phyloP scores from a whole-genome alignment of 2,329 filamentous ascomycete species.

The Exophiala viscosa region DNA sequence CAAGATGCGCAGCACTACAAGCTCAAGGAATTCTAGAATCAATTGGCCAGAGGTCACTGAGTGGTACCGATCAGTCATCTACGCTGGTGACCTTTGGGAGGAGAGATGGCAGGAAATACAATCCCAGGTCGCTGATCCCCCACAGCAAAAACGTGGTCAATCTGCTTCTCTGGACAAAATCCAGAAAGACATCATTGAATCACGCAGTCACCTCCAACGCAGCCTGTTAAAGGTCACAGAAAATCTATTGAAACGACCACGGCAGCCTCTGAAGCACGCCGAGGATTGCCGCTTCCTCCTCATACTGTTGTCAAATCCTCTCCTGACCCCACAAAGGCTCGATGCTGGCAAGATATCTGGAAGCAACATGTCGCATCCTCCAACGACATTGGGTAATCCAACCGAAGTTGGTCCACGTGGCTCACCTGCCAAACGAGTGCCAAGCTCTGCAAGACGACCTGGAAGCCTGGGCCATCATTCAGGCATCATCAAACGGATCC shows the following conservation, averaged over 20 bases:
- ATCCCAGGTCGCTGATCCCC: conserved; percentile 29
- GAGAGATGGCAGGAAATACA: conserved; percentile 56
- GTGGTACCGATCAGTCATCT: conserved; percentile 71
- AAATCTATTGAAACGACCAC: conserved; percentile 73
- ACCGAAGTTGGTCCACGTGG: conserved; percentile 19
- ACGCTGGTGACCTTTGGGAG: conserved; percentile 65
- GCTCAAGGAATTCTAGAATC: conserved; percentile 62
- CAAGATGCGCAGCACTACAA: conserved; percentile 44
- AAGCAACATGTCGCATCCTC: conserved; percentile 6
- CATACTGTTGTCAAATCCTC: conserved; percentile 73
- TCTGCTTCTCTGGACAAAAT: conserved; percentile 35
- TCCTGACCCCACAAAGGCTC: conserved; percentile 47
- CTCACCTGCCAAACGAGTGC: conserved; percentile 20
- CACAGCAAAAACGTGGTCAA: conserved; percentile 36
- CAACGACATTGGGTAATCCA: conserved; percentile 1
- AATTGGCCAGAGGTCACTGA: conserved; percentile 68
- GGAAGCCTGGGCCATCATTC: conserved; percentile 65
- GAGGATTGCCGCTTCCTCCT: conserved; percentile 74
- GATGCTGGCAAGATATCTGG: conserved; percentile 17
- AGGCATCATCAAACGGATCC: conserved; percentile 76
- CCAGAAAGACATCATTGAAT: conserved; percentile 53
- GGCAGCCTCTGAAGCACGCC: conserved; percentile 63
- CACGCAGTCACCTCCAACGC: conserved; percentile 66
- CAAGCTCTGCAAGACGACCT: conserved; percentile 27
- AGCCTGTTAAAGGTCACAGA: conserved; percentile 75